phyloP scores from a whole-genome alignment of 176 grass and related monocot genomes.

The Metroxylon sagu region DNA sequence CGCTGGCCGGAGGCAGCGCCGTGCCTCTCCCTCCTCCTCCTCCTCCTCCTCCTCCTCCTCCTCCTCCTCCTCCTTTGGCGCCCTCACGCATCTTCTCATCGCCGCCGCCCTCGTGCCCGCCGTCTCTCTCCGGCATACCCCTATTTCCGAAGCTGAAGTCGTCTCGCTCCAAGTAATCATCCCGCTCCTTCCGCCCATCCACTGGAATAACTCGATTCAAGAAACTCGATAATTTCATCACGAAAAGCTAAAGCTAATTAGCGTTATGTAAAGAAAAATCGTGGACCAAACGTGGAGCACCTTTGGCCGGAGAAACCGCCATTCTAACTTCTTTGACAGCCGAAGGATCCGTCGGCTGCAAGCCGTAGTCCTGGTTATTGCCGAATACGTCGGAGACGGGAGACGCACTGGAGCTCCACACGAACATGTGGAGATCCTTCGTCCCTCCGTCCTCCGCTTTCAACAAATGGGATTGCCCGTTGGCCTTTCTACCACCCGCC shows the following conservation, averaged over 20 bases:
- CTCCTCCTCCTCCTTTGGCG: constrained; percentile 4
- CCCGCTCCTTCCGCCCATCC: constrained; percentile 12
- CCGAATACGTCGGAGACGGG: not conserved
- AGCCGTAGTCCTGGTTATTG: constrained; percentile 2
- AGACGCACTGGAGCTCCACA: no score
- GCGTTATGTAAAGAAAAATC: no score
- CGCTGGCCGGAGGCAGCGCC: constrained; percentile 6
- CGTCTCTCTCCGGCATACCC: not conserved
- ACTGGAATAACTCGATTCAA: not conserved
- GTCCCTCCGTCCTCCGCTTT: constrained; percentile 1
- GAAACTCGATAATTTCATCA: no score
- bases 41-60: no score
- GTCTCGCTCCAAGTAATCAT: not conserved
- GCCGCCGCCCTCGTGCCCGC: no score
- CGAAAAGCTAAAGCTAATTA: no score
- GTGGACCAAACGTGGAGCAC: not conserved
- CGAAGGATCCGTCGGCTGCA: constrained; percentile 3
- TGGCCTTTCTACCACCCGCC: not conserved
- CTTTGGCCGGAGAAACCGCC: not conserved
- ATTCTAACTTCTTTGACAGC: constrained; percentile 6
- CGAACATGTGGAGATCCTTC: not conserved
- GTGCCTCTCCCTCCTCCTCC: constrained; percentile 1
- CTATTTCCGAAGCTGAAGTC: constrained; percentile 11
- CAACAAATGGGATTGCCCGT: constrained; percentile 1
- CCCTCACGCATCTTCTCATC: not conserved